Evolutionary conservation across 2,329 filamentous ascomycete genomes (phyloP), one percentile per base, ranked within the genome.

Genomic region (Didymellaceae sp.): DNA sequence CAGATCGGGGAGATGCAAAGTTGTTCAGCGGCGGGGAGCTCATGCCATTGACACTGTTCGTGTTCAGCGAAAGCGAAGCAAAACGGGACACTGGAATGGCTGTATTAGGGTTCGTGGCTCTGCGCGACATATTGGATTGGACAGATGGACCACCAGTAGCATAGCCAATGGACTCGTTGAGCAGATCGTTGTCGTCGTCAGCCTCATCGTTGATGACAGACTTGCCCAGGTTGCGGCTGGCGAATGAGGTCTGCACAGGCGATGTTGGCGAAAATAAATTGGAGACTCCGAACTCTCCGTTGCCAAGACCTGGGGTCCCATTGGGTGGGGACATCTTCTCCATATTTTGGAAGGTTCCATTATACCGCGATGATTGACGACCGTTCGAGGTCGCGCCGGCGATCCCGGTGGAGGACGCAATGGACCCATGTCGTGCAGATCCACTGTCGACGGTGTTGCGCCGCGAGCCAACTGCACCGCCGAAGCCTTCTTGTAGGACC

Each of bases 181-280:
- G 78, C n/a, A 91, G 77, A 25, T 81, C 84, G 2, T 88, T 89
- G 66, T 90, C 88, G 40, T 91, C 88, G 56, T 88, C 85, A 21
- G 83, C 84, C 13, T 81, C 80, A 63, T 87, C 84, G 61, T 88
- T 84, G 71, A 91, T 91, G 41, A 91, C 77, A 2, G 85, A 83
- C 72, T 90, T 91, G 60, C 88, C 86, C 74, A 74, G 45, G 34
- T 74, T 74, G 40, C 81, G 78, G 52, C 86, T 85, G n/a, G 78
- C 77, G n/a, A 88, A 78, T 44, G 87, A 83, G 65, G 86, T 88
- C 32, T 84, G 86, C 45, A 90, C 86, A 1, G 88, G 88, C 5
- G 88, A 90, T 59, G 88, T 87, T 1, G 87, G 84, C 10, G 86
- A 88, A 73, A 90, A 91, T 20, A 90, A 74, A 54, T 78, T 85